Percentiles rank a stretch among this genome's conserved stretches.
Conservation (phyloP, 306 rosid genomes). For the Betula pendula region DNA sequence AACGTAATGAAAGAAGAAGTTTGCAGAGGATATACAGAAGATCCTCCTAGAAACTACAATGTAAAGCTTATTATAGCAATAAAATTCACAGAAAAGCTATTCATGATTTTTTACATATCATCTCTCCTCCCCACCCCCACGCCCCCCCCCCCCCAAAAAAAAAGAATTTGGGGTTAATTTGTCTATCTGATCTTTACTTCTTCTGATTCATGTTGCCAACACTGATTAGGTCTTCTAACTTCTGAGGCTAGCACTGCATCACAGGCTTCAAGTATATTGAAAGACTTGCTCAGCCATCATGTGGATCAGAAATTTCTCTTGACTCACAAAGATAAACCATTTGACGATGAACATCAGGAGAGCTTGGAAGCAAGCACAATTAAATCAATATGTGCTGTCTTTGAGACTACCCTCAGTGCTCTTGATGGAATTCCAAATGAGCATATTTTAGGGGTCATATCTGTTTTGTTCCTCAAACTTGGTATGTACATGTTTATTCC, state of each 20-base stretch:
- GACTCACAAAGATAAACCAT: constrained; percentile 35
- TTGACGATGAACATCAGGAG: constrained; percentile 37
- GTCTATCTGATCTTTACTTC: not conserved
- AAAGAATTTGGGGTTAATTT: not conserved
- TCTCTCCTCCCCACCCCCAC: too few species aligned
- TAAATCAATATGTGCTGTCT: constrained; percentile 55
- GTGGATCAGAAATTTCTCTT: constrained; percentile 36
- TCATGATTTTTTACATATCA: not conserved
- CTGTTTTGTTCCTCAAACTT: constrained; percentile 72
- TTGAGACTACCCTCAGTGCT: constrained; percentile 56
- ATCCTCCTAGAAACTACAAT: not conserved
- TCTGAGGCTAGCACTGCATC: constrained; percentile 61
- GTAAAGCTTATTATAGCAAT: not conserved
- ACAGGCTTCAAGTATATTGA: constrained; percentile 64
- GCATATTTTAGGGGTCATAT: constrained; percentile 62
- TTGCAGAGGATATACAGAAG: not conserved
- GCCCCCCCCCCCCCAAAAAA: too few species aligned
- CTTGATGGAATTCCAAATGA: constrained; percentile 62
- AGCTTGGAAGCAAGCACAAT: constrained; percentile 46
- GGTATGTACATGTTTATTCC: constrained; percentile 48
- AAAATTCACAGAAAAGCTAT: not conserved
- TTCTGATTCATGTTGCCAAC: constrained; percentile 40
- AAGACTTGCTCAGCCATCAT: constrained; percentile 56
- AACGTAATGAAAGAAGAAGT: not conserved
- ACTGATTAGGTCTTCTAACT: constrained; percentile 67